Percentiles rank a stretch among this genome's conserved stretches.
Conservation (phyloP, 1,284 basidiomycete species). For the Caloboletus firmus region DNA sequence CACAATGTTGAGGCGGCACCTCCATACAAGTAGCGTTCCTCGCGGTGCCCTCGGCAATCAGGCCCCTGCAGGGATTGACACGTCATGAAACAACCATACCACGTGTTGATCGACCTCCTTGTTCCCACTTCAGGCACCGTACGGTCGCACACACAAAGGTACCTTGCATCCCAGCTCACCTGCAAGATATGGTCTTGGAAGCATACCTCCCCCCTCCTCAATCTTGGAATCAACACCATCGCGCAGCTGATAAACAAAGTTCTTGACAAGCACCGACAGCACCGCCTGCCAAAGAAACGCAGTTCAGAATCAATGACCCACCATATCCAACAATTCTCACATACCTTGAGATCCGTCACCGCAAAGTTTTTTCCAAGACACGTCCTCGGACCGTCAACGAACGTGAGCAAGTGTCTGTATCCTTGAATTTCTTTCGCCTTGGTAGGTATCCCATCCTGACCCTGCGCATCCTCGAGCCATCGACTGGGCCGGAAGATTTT, state of each 20-base stretch:
- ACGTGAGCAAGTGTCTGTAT: constrained; percentile 42
- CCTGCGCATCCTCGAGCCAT: constrained; percentile 33
- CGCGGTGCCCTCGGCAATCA: too few relatives aligned
- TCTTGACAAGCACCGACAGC: constrained; percentile 21
- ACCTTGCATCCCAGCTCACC: constrained; percentile 26
- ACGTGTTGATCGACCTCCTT: too few relatives aligned
- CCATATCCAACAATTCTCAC: not conserved
- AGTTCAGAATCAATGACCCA: not conserved
- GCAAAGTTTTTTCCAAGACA: constrained; percentile 46
- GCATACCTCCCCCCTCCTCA: constrained; percentile 14
- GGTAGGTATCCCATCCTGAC: constrained; percentile 14
- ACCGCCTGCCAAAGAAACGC: constrained; percentile 3
- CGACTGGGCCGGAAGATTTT: constrained; percentile 38
- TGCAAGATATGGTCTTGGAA: constrained; percentile 22
- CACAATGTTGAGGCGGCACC: too few relatives aligned
- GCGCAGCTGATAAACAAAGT: constrained; percentile 22
- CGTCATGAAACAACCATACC: not conserved
- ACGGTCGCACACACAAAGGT: constrained; percentile 25
- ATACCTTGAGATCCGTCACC: constrained; percentile 49
- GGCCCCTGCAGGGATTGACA: too few relatives aligned
- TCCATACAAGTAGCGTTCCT: too few relatives aligned
- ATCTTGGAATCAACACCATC: constrained; percentile 22
- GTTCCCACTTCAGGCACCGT: constrained; percentile 1
- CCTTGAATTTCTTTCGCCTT: constrained; percentile 41
- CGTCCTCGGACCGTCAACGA: constrained; percentile 40